Percentiles rank a stretch among this genome's conserved stretches.
Conservation (phyloP, 768 basidiomycete species). For the Hysterangium stoloniferum region DNA sequence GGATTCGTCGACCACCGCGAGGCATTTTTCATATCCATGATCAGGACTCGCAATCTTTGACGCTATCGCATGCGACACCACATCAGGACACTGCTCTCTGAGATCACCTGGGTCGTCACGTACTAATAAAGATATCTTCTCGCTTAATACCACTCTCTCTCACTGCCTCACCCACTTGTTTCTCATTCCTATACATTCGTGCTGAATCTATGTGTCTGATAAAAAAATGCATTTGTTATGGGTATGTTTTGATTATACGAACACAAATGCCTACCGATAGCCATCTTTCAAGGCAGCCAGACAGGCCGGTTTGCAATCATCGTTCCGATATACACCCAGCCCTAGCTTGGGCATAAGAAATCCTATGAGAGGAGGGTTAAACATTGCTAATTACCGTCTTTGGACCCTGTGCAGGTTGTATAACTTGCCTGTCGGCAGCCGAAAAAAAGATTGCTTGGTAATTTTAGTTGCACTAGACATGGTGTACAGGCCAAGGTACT, state of each 20-base stretch:
- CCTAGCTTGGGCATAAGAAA: constrained; percentile 57
- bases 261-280: constrained; percentile 38
- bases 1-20: constrained; percentile 52
- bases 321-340: constrained; percentile 64
- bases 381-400: no score
- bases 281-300: constrained; percentile 57
- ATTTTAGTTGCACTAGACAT: no score
- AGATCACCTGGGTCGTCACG: no score
- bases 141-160: constrained; percentile 43
- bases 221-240: neutral
- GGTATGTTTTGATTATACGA: neutral
- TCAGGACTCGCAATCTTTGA: constrained; percentile 52
- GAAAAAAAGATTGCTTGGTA: no score
- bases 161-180: constrained; percentile 18
- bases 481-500: no score
- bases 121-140: constrained; percentile 67
- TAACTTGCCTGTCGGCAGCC: no score
- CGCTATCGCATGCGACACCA: constrained; percentile 45
- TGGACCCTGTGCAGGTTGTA: no score
- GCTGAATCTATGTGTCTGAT: constrained; percentile 77
- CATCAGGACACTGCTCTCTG: no score
- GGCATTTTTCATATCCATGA: constrained; percentile 57
- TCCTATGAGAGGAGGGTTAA: no score
- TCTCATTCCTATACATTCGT: constrained; percentile 45
- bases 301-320: constrained; percentile 40